These are phyloP conservation scores for Peronospora tabacina DNA, from an alignment of 352 stramenopile species.

Conservation along the genomic window DNA sequence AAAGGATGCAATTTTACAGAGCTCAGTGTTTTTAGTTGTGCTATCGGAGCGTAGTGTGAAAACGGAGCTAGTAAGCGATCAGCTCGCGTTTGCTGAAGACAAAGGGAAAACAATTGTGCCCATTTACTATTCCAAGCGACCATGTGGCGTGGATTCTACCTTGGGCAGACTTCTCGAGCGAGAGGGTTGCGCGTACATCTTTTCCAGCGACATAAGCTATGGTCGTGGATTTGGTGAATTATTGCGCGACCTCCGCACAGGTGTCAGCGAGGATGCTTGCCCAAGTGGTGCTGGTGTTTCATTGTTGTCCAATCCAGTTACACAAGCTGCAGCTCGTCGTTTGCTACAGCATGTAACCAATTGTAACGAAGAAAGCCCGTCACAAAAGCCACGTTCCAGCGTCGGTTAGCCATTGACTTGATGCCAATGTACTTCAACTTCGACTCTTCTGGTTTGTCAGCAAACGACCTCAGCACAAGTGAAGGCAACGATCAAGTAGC, in stretches of 20 bases:
- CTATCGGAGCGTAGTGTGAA: slow-evolving; percentile 67
- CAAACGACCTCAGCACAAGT: neutral
- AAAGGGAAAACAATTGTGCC: slow-evolving; percentile 73
- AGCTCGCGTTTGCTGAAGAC: slow-evolving; percentile 77
- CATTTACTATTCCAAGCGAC: slow-evolving; percentile 53
- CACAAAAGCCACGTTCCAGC: slow-evolving; percentile 12
- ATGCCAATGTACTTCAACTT: neutral
- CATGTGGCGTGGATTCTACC: slow-evolving; percentile 34
- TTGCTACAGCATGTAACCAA: slow-evolving; percentile 28
- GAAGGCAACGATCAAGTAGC: neutral
- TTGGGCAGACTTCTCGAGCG: slow-evolving; percentile 36
- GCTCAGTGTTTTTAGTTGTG: slow-evolving; percentile 62
- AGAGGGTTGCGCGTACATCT: slow-evolving; percentile 36
- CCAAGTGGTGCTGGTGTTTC: slow-evolving; percentile 18
- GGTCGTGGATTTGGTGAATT: slow-evolving; percentile 55
- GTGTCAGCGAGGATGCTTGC: slow-evolving; percentile 12
- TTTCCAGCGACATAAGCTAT: slow-evolving; percentile 56
- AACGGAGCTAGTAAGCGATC: slow-evolving; percentile 75
- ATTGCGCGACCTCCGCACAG: slow-evolving; percentile 33
- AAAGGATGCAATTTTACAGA: slow-evolving; percentile 72
- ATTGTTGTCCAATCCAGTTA: slow-evolving; percentile 27
- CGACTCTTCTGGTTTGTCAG: neutral
- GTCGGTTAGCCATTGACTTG: slow-evolving; percentile 13
- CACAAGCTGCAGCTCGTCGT: slow-evolving; percentile 30
- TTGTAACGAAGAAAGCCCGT: slow-evolving; percentile 2